These are phyloP conservation scores for Xylariales sp. DNA, from an alignment of 2,329 filamentous ascomycete genomes.

Conservation along the genomic window DNA sequence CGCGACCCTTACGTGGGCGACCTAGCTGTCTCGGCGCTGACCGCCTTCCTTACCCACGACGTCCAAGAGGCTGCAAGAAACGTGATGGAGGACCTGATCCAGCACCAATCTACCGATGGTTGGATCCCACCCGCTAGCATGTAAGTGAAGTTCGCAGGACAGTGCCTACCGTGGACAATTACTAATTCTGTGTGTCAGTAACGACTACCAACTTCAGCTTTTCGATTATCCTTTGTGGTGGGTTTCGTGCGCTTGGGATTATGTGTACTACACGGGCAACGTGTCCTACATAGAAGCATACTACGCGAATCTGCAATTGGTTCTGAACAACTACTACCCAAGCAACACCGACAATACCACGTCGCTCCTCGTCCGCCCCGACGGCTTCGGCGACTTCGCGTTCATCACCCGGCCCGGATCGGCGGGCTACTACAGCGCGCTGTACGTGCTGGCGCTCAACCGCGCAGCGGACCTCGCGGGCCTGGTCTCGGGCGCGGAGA, in stretches of 20 bases:
- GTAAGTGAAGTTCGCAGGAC: constrained; percentile 19
- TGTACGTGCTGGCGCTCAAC: constrained; percentile 41
- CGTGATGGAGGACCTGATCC: constrained; percentile 43
- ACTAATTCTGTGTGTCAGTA: constrained; percentile 19
- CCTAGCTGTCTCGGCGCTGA: constrained; percentile 42
- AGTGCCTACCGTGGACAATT: not conserved
- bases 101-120: constrained; percentile 44
- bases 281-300: constrained; percentile 33
- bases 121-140: constrained; percentile 53
- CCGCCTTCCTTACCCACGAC: constrained; percentile 43
- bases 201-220: constrained; percentile 40
- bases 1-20: constrained; percentile 50
- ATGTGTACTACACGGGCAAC: constrained; percentile 46
- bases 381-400: constrained; percentile 45
- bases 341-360: constrained; percentile 33
- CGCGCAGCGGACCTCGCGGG: constrained; percentile 38
- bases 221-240: constrained; percentile 52
- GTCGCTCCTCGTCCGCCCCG: constrained; percentile 36
- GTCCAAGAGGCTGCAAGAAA: constrained; percentile 35
- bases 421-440: constrained; percentile 48
- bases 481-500: constrained; percentile 18
- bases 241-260: constrained; percentile 43
- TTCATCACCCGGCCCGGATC: constrained; percentile 42
- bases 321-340: constrained; percentile 42
- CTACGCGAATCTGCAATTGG: constrained; percentile 33